Evolutionary conservation across 352 stramenopile genomes (phyloP).

Genomic region (Phytophthora foliorum): DNA sequence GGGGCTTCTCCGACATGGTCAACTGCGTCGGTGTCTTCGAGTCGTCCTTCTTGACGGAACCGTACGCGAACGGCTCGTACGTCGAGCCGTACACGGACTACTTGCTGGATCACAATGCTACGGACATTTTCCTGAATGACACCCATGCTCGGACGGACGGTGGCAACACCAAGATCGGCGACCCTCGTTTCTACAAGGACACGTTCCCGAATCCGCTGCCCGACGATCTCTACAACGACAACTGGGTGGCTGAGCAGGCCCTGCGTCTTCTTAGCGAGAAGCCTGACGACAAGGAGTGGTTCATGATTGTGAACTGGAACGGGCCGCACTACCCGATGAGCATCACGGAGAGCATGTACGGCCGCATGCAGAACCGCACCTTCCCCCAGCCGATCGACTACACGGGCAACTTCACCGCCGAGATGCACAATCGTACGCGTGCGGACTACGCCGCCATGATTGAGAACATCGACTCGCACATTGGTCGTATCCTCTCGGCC

Average conservation of each 20-base stretch:
- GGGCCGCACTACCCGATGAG: conserved; percentile 49
- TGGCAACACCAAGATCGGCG: conserved; percentile 35
- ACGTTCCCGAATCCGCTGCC: conserved; percentile 37
- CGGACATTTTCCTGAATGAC: conserved; percentile 36
- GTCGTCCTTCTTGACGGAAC: conserved; percentile 27
- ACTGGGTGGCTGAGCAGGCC: conserved; percentile 40
- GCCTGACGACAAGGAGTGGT: conserved; percentile 38
- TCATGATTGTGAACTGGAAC: conserved; percentile 52
- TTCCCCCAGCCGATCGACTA: conserved; percentile 43
- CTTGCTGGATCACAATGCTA: conserved; percentile 35
- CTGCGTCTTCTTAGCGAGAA: conserved; percentile 30
- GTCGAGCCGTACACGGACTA: conserved; percentile 47
- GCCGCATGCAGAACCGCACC: conserved; percentile 31
- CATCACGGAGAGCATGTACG: conserved; percentile 44
- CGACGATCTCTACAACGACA: conserved; percentile 44
- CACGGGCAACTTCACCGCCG: conserved; percentile 38
- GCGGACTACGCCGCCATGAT: conserved; percentile 47
- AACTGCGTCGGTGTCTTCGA: conserved; percentile 46
- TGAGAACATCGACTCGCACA: conserved; percentile 45
- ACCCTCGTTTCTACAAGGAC: conserved; percentile 36
- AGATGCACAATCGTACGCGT: conserved; percentile 42
- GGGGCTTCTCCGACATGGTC: conserved; percentile 45
- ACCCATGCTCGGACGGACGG: conserved; percentile 28
- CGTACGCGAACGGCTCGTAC: conserved; percentile 39
- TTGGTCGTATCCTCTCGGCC: conserved; percentile 35